phyloP scores from a whole-genome alignment of 2,329 filamentous ascomycete species.

The Scopulariopsis brevicaulis region DNA sequence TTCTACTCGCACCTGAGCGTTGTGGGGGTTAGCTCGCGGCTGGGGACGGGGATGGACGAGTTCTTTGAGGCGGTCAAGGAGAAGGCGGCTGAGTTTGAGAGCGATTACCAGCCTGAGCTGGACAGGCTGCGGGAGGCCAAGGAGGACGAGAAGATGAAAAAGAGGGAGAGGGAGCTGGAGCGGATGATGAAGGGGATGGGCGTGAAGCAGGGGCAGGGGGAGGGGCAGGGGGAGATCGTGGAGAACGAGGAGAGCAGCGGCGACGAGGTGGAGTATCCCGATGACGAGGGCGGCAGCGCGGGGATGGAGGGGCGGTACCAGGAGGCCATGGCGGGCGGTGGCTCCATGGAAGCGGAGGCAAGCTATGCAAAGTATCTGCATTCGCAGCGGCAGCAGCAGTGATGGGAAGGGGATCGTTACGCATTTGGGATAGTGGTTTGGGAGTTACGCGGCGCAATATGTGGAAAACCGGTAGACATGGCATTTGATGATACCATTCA shows the following conservation, averaged over 20 bases:
- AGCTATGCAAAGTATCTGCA: slow-evolving; percentile 52
- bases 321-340: slow-evolving; percentile 52
- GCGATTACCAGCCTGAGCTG: slow-evolving; percentile 86
- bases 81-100: slow-evolving; percentile 79
- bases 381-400: slow-evolving; percentile 22
- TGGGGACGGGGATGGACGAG: slow-evolving; percentile 80
- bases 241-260: slow-evolving; percentile 33
- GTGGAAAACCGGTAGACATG: background rate
- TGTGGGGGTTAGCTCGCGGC: slow-evolving; percentile 87
- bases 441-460: background rate
- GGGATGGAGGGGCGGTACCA: slow-evolving; percentile 66
- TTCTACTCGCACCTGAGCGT: slow-evolving; percentile 93
- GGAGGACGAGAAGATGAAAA: slow-evolving; percentile 60
- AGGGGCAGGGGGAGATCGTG: slow-evolving; percentile 14
- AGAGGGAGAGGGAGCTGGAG: slow-evolving; percentile 71
- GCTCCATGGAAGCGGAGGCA: slow-evolving; percentile 40
- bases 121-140: slow-evolving; percentile 66
- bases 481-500: slow-evolving; percentile 3
- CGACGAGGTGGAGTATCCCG: slow-evolving; percentile 47
- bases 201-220: slow-evolving; percentile 19
- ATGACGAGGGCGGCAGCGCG: slow-evolving; percentile 48
- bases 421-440: background rate
- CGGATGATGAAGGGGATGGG: slow-evolving; percentile 93
- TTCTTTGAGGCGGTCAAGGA: slow-evolving; percentile 85
- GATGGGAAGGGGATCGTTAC: background rate